Evolutionary conservation across 176 grass and related monocot genomes (phyloP).

Genomic region (barley (Hordeum vulgare)): MorexV3_pseudomolecules_assembly NC_058519.1:646761061-646761560

Average conservation of each 20-base stretch:
- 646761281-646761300: conserved; percentile 49
- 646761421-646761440: conserved; percentile 47
- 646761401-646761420: conserved; percentile 39
- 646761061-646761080: conserved; percentile 49
- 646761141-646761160: conserved; percentile 59
- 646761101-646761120: conserved; percentile 45
- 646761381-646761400: not conserved
- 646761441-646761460: conserved; percentile 22
- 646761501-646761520: not conserved
- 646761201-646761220: conserved; percentile 70
- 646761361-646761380: not conserved
- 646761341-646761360: conserved; percentile 3
- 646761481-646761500: not conserved
- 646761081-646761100: conserved; percentile 29
- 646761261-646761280: conserved; percentile 68
- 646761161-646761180: conserved; percentile 90
- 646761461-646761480: conserved; percentile 10
- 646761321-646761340: not conserved
- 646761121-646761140: conserved; percentile 83
- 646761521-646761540: not conserved
- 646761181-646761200: conserved; percentile 42
- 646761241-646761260: conserved; percentile 51
- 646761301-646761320: not conserved
- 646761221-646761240: conserved; percentile 45
- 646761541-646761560: not conserved